Conservation (phyloP, 352 stramenopile species). For the Pythium sukuiense region DNA sequence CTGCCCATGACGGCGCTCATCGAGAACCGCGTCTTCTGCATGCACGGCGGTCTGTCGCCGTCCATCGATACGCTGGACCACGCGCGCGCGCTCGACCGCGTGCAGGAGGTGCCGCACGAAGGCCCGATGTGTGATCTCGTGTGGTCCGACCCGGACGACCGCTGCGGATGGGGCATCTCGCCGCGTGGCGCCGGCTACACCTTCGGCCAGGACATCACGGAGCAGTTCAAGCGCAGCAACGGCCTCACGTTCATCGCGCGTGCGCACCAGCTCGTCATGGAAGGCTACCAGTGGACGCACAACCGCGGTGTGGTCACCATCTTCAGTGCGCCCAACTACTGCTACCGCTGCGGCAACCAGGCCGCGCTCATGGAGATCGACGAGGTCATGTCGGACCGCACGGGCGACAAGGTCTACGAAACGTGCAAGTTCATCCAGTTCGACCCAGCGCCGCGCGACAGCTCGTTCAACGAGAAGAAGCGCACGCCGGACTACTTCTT, state of each 20-base stretch:
- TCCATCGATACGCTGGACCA: slow-evolving; percentile 90
- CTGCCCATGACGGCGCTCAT: slow-evolving; percentile 88
- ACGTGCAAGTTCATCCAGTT: slow-evolving; percentile 94
- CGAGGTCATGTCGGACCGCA: slow-evolving; percentile 87
- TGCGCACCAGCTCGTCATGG: slow-evolving; percentile 92
- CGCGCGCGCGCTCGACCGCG: slow-evolving; percentile 75
- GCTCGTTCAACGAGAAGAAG: slow-evolving; percentile 92
- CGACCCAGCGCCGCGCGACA: slow-evolving; percentile 87
- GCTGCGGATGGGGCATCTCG: slow-evolving; percentile 86
- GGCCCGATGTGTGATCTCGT: slow-evolving; percentile 88
- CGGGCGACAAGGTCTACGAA: slow-evolving; percentile 88
- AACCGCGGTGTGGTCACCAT: slow-evolving; percentile 92
- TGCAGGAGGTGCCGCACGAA: slow-evolving; percentile 88
- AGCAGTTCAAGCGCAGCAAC: slow-evolving; percentile 91
- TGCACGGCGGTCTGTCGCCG: slow-evolving; percentile 87
- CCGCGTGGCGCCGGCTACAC: slow-evolving; percentile 85
- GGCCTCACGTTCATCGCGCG: slow-evolving; percentile 86
- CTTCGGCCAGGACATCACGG: slow-evolving; percentile 86
- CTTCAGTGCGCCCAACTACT: slow-evolving; percentile 94
- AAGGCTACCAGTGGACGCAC: slow-evolving; percentile 93
- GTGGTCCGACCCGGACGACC: slow-evolving; percentile 89
- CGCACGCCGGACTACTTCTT: slow-evolving; percentile 92
- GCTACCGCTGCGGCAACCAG: slow-evolving; percentile 96
- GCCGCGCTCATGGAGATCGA: slow-evolving; percentile 95
- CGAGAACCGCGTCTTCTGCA: slow-evolving; percentile 89